phyloP scores from a whole-genome alignment of 352 stramenopile species.

The Phytophthora melonis region DNA sequence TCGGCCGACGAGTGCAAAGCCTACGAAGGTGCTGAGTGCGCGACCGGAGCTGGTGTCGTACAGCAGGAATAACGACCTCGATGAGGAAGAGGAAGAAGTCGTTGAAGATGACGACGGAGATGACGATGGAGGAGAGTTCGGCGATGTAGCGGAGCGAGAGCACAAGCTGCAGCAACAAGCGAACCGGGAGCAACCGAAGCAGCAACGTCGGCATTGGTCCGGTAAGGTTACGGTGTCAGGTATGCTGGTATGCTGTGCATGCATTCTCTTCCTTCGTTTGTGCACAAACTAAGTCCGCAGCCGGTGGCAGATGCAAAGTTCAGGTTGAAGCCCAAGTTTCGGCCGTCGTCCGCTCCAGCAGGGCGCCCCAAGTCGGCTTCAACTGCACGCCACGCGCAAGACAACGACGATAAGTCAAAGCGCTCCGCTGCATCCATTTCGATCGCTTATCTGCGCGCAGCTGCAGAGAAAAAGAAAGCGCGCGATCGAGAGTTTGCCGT shows the following conservation, averaged over 20 bases:
- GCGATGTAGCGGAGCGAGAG: slow-evolving; percentile 36
- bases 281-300: not conserved
- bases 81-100: slow-evolving; percentile 42
- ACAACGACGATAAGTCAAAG: slow-evolving; percentile 20
- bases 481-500: slow-evolving; percentile 76
- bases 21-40: slow-evolving; percentile 20
- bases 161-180: slow-evolving; percentile 25
- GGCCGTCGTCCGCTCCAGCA: slow-evolving; percentile 68
- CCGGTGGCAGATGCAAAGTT: slow-evolving; percentile 17
- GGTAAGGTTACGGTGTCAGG: slow-evolving; percentile 17
- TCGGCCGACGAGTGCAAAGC: slow-evolving; percentile 66
- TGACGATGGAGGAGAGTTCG: slow-evolving; percentile 47
- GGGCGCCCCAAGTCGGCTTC: slow-evolving; percentile 39
- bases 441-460: slow-evolving; percentile 60
- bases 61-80: slow-evolving; percentile 26
- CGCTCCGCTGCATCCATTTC: slow-evolving; percentile 55
- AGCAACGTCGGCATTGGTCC: slow-evolving; percentile 27
- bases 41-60: slow-evolving; percentile 31
- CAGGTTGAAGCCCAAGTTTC: slow-evolving; percentile 37
- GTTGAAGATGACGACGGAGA: slow-evolving; percentile 52
- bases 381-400: slow-evolving; percentile 8
- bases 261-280: not conserved
- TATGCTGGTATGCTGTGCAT: not conserved
- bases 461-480: slow-evolving; percentile 74
- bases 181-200: slow-evolving; percentile 7